phyloP scores from a whole-genome alignment of 2,329 filamentous ascomycete species.

The Alternaria sp. region DNA sequence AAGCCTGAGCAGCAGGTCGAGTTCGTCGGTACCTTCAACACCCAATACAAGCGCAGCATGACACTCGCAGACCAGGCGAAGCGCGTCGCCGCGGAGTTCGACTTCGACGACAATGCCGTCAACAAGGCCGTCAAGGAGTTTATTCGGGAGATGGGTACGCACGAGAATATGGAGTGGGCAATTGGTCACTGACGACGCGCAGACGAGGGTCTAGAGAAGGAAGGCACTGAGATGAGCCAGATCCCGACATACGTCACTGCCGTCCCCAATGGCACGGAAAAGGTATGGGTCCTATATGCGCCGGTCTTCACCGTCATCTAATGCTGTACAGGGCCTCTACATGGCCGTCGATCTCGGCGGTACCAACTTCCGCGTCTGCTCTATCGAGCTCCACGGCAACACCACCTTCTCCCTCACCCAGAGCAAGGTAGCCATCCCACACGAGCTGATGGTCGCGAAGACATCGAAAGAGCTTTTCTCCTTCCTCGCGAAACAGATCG shows the following conservation, averaged over 20 bases:
- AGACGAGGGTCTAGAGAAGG: constrained; percentile 82
- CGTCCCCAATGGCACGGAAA: constrained; percentile 96
- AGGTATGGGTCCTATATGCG: constrained; percentile 75
- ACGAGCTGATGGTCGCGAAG: constrained; percentile 86
- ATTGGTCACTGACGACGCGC: constrained; percentile 24
- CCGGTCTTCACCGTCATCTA: neutral
- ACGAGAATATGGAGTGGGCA: constrained; percentile 4
- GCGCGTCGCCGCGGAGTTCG: constrained; percentile 83
- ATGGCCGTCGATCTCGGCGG: constrained; percentile 97
- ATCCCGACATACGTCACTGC: constrained; percentile 97
- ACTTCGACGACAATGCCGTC: constrained; percentile 78
- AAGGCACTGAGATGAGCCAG: constrained; percentile 85
- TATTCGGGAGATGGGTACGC: constrained; percentile 76
- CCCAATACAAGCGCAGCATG: constrained; percentile 53
- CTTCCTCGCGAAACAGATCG: constrained; percentile 92
- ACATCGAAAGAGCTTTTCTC: constrained; percentile 86
- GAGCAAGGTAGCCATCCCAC: constrained; percentile 89
- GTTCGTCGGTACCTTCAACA: constrained; percentile 44
- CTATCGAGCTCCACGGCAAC: constrained; percentile 89
- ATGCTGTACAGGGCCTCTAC: constrained; percentile 75
- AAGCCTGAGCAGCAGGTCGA: constrained; percentile 35
- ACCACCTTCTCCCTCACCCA: constrained; percentile 93
- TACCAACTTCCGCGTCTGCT: constrained; percentile 98
- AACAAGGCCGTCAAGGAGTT: constrained; percentile 85
- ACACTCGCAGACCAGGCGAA: constrained; percentile 72